Percentiles rank a stretch among this genome's conserved stretches.
These are phyloP conservation scores for Penicillium sp. DNA, from an alignment of 2,329 filamentous ascomycete species.

Conservation along the genomic window DNA sequence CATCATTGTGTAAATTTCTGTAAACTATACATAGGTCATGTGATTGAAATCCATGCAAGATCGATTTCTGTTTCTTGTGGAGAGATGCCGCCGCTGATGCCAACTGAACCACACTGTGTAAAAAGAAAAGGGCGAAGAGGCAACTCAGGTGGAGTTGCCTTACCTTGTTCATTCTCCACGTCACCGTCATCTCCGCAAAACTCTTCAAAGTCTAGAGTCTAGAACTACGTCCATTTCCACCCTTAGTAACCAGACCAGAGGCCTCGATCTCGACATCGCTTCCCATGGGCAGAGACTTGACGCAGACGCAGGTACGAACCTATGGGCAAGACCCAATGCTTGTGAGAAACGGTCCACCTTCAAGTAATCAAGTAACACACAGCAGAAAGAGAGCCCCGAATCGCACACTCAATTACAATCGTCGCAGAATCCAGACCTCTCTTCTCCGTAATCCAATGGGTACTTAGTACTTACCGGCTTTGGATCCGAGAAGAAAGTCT, in stretches of 20 bases:
- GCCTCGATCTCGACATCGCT: conserved; percentile 56
- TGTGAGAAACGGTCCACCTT: conserved; percentile 3
- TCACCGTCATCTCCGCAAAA: background rate
- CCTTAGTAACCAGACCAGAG: conserved; percentile 37
- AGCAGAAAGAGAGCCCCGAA: background rate
- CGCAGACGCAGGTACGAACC: conserved; percentile 48
- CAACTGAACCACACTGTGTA: background rate
- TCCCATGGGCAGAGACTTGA: conserved; percentile 49
- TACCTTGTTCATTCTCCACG: conserved; percentile 4
- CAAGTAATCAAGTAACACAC: background rate
- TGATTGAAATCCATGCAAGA: background rate
- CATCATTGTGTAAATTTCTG: background rate
- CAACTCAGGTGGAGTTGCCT: background rate
- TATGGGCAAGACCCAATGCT: conserved; percentile 8
- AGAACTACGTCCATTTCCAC: conserved; percentile 12
- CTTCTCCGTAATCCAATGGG: background rate
- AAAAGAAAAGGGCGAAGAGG: background rate
- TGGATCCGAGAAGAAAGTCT: conserved; percentile 24
- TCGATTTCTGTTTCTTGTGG: background rate
- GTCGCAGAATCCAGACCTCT: background rate
- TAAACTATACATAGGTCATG: conserved; percentile 11
- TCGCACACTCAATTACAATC: background rate
- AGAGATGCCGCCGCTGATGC: no score
- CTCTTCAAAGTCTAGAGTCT: conserved; percentile 21
- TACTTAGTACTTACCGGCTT: conserved; percentile 27